Conservation (phyloP, 495 filamentous ascomycete genomes). For the Usnea hakonensis region DNA sequence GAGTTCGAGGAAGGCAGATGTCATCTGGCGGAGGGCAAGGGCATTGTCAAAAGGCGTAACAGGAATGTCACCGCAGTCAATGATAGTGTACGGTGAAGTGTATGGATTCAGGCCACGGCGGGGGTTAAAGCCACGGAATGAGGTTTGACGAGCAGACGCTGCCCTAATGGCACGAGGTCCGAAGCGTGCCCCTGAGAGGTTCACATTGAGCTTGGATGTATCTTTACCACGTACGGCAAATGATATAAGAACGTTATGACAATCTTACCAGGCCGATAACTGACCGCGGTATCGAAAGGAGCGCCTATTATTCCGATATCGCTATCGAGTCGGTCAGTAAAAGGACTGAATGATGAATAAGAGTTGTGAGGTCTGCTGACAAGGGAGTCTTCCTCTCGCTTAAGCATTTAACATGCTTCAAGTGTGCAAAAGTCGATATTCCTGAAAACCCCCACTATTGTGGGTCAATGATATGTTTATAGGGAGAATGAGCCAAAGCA, state of each 20-base stretch:
- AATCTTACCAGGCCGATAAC: slow-evolving; percentile 60
- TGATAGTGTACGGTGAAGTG: slow-evolving; percentile 59
- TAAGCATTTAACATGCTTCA: slow-evolving; percentile 66
- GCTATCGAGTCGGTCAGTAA: not conserved
- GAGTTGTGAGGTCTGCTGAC: not conserved
- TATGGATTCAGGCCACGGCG: slow-evolving; percentile 74
- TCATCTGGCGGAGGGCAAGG: slow-evolving; percentile 70
- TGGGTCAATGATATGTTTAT: slow-evolving; percentile 1
- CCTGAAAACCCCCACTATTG: slow-evolving; percentile 67
- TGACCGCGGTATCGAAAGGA: slow-evolving; percentile 78
- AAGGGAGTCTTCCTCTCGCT: slow-evolving; percentile 56
- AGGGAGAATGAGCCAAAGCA: not conserved
- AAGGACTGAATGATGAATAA: not conserved
- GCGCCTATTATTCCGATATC: slow-evolving; percentile 78
- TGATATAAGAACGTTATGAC: not conserved
- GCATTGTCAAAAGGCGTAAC: slow-evolving; percentile 71
- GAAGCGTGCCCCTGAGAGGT: slow-evolving; percentile 61
- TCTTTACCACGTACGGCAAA: not conserved
- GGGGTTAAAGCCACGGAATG: slow-evolving; percentile 68
- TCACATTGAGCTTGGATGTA: slow-evolving; percentile 13
- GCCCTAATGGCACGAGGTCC: slow-evolving; percentile 76
- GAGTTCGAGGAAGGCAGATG: slow-evolving; percentile 60
- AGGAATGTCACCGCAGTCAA: slow-evolving; percentile 81
- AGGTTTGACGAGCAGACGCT: slow-evolving; percentile 64
- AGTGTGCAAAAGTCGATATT: slow-evolving; percentile 73